Conservation (phyloP, 352 stramenopile genomes). For the Nothophytophthora sp. region DNA sequence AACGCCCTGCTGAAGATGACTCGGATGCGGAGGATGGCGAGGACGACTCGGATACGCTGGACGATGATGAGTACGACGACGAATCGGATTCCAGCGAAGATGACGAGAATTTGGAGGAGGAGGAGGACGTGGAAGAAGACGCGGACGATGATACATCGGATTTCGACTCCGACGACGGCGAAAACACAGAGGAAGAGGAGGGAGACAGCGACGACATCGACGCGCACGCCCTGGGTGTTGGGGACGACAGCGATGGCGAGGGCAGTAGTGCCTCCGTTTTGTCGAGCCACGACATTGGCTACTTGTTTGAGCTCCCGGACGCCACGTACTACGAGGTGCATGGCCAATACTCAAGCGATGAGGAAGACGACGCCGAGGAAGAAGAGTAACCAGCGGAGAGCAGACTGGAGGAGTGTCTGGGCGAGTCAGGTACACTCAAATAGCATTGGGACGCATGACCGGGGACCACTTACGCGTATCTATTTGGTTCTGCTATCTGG, state of each 20-base stretch:
- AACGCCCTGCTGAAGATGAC: slow-evolving; percentile 84
- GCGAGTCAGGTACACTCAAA: too few relatives aligned
- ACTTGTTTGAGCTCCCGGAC: slow-evolving; percentile 76
- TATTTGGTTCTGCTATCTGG: too few relatives aligned
- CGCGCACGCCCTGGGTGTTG: slow-evolving; percentile 17
- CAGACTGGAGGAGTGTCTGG: neutral
- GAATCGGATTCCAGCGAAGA: slow-evolving; percentile 52
- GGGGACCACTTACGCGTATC: too few relatives aligned
- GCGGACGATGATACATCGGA: slow-evolving; percentile 32
- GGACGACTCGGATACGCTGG: slow-evolving; percentile 66
- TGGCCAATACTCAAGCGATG: slow-evolving; percentile 75
- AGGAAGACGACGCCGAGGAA: slow-evolving; percentile 70
- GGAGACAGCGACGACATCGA: slow-evolving; percentile 15
- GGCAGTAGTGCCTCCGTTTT: slow-evolving; percentile 46
- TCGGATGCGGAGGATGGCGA: slow-evolving; percentile 83
- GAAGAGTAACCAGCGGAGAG: slow-evolving; percentile 31
- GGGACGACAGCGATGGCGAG: slow-evolving; percentile 39
- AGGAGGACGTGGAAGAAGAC: slow-evolving; percentile 48
- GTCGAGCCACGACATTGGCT: slow-evolving; percentile 55
- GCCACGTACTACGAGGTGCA: slow-evolving; percentile 71
- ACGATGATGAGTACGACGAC: slow-evolving; percentile 83
- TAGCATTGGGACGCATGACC: too few relatives aligned
- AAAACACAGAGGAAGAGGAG: slow-evolving; percentile 34
- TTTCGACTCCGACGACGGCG: slow-evolving; percentile 21
- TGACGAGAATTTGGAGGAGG: slow-evolving; percentile 47